Conservation (phyloP, 768 basidiomycete genomes). For the Amylocystis lapponica region DNA sequence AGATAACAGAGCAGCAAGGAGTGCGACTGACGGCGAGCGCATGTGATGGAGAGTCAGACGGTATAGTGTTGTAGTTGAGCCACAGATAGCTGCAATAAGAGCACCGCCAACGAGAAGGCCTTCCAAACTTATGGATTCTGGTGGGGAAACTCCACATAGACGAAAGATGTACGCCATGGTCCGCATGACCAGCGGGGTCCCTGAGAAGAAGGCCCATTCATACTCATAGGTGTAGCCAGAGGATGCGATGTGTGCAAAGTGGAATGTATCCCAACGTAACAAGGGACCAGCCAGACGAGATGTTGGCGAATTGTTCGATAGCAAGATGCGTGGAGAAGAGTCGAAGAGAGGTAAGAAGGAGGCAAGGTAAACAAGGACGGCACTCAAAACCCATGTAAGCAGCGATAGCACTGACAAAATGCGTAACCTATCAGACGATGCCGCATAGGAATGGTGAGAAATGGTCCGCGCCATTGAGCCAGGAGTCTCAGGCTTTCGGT, state of each 20-base stretch:
- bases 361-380: background rate
- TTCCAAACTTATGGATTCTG: background rate
- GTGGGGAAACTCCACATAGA: background rate
- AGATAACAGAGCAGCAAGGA: slow-evolving; percentile 59
- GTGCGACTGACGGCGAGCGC: slow-evolving; percentile 50
- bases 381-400: background rate
- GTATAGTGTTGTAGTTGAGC: slow-evolving; percentile 43
- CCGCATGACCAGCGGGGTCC: slow-evolving; percentile 51
- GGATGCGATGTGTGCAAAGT: slow-evolving; percentile 68
- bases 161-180: background rate
- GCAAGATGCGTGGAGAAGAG: slow-evolving; percentile 12
- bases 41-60: slow-evolving; percentile 55
- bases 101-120: slow-evolving; percentile 29
- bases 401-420: background rate
- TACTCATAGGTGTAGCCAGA: slow-evolving; percentile 64
- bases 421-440: too few species aligned
- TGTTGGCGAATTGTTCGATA: background rate
- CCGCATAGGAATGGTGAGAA: background rate
- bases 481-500: too few species aligned
- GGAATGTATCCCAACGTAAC: slow-evolving; percentile 85
- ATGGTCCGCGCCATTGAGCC: too few species aligned
- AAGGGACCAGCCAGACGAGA: slow-evolving; percentile 23
- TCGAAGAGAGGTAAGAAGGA: slow-evolving; percentile 19
- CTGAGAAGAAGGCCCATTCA: slow-evolving; percentile 86
- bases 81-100: slow-evolving; percentile 31